Conservation (phyloP, 2,329 filamentous ascomycete species). For the Septoria linicola region DNA sequence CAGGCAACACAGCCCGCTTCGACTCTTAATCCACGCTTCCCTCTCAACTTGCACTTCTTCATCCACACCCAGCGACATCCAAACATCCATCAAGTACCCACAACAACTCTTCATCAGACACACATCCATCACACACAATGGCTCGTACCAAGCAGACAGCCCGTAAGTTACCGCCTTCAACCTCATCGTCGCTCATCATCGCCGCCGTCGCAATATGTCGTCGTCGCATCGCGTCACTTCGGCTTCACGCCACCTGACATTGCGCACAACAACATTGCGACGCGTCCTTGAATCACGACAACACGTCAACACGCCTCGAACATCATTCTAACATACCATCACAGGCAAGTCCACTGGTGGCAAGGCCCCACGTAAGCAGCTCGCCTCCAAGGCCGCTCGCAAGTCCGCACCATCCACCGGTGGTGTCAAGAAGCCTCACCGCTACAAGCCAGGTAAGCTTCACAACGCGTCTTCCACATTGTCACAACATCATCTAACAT, state of each 20-base stretch:
- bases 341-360: conserved; percentile 72
- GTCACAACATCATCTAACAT: conserved; percentile 29
- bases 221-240: conserved; percentile 24
- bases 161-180: conserved; percentile 46
- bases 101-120: conserved; percentile 24
- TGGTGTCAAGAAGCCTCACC: conserved; percentile 58
- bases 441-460: conserved; percentile 52
- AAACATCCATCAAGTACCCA: conserved; percentile 24
- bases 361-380: conserved; percentile 85
- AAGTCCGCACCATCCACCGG: conserved; percentile 97
- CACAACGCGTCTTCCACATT: conserved; percentile 8
- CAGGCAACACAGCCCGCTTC: conserved; percentile 8
- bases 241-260: conserved; percentile 26
- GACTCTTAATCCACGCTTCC: conserved; percentile 12
- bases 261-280: conserved; percentile 18
- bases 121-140: conserved; percentile 41
- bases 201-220: conserved; percentile 30
- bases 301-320: conserved; percentile 19
- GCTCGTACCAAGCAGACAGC: conserved; percentile 58
- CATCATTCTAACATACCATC: conserved; percentile 37
- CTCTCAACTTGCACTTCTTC: conserved; percentile 24
- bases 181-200: conserved; percentile 26
- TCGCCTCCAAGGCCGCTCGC: conserved; percentile 97
- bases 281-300: conserved; percentile 25
- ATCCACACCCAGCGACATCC: conserved; percentile 26